phyloP scores from a whole-genome alignment of 495 filamentous ascomycete species.

The Talaromyces ruber region DNA sequence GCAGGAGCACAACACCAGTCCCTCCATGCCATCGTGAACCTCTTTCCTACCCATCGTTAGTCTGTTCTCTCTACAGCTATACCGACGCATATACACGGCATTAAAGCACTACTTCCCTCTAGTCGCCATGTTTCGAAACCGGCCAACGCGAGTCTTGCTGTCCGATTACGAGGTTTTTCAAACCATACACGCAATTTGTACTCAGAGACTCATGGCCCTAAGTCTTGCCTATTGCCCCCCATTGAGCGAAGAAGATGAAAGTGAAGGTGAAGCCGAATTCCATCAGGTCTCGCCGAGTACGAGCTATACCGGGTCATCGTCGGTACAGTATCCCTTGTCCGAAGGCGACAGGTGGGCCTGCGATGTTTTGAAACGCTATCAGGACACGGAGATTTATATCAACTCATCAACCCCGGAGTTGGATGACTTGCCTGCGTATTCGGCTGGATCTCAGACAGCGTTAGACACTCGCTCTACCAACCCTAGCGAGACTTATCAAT shows the following conservation, averaged over 20 bases:
- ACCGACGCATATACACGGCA: not conserved
- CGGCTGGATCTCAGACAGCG: not conserved
- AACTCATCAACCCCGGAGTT: not conserved
- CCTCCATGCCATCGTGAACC: not conserved
- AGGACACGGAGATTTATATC: not conserved
- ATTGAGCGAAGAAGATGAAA: not conserved
- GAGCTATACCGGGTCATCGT: not conserved
- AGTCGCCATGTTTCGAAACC: constrained; percentile 45
- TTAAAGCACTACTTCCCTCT: not conserved
- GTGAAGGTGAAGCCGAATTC: not conserved
- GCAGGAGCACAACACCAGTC: not conserved
- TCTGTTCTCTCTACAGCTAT: not conserved
- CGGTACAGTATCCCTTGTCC: not conserved
- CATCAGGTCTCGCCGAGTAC: constrained; percentile 14
- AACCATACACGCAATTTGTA: not conserved
- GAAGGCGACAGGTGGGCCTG: not conserved
- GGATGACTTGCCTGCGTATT: not conserved
- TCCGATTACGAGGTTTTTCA: constrained; percentile 40
- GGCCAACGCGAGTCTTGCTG: constrained; percentile 43
- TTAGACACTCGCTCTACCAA: not conserved
- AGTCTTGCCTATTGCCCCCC: not conserved
- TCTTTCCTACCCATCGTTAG: not conserved
- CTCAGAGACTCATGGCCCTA: not conserved
- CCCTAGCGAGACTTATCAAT: not conserved
- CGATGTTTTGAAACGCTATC: not conserved